phyloP scores from a whole-genome alignment of 768 basidiomycete species.

The Lentinula sp. region DNA sequence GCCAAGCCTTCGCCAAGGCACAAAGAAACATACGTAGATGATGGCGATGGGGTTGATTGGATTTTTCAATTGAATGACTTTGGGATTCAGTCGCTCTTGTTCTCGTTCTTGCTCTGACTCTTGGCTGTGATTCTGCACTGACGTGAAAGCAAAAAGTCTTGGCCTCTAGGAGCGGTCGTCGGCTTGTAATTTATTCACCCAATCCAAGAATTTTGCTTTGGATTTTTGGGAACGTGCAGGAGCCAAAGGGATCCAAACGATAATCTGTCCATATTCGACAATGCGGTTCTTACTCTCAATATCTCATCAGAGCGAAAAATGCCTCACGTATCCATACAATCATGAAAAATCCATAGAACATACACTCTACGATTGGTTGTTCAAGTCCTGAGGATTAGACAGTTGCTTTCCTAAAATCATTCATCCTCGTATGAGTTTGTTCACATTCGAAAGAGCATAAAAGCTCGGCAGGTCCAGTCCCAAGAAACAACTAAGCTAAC shows the following conservation, averaged over 20 bases:
- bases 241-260: background rate
- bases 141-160: background rate
- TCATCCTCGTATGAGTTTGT: no score
- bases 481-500: background rate
- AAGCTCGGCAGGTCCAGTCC: background rate
- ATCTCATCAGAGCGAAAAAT: background rate
- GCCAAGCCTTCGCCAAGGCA: background rate
- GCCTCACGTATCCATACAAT: background rate
- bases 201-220: background rate
- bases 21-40: background rate
- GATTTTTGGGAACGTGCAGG: background rate
- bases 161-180: background rate
- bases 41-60: background rate
- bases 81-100: no score
- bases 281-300: background rate
- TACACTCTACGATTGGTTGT: background rate
- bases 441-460: slow-evolving; percentile 15
- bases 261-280: background rate
- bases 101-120: background rate
- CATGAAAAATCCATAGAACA: background rate
- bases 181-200: background rate
- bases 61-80: background rate
- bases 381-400: background rate
- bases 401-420: background rate
- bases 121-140: background rate